Evolutionary conservation across 257 asterid species (phyloP).

Genomic region (Paulownia fortunei): DNA sequence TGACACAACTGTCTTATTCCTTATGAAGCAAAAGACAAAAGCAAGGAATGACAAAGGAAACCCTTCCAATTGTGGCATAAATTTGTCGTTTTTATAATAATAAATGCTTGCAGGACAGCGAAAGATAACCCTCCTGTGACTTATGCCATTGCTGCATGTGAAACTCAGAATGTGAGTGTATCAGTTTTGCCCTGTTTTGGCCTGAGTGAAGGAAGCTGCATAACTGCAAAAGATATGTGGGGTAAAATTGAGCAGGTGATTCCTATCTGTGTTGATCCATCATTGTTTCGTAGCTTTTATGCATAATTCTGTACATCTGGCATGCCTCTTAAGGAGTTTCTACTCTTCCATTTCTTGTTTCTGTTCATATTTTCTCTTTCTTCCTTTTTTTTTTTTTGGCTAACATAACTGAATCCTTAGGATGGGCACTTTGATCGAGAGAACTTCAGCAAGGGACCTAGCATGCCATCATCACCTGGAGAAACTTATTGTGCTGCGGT

Average conservation of each 20-base stretch:
- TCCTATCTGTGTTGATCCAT: background rate
- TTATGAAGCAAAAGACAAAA: too few species aligned
- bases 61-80: too few species aligned
- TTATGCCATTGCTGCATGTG: constrained; percentile 93
- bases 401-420: constrained; percentile 45
- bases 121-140: constrained; percentile 93
- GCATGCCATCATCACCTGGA: constrained; percentile 91
- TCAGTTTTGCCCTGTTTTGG: constrained; percentile 96
- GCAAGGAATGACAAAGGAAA: too few species aligned
- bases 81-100: background rate
- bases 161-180: constrained; percentile 93
- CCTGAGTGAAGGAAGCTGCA: constrained; percentile 74
- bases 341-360: background rate
- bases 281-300: background rate
- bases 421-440: constrained; percentile 93
- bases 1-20: too few species aligned
- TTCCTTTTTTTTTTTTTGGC: constrained; percentile 10
- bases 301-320: background rate
- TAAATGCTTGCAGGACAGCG: constrained; percentile 74
- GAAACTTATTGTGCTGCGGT: constrained; percentile 97
- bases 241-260: constrained; percentile 85
- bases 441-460: constrained; percentile 73
- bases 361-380: too few species aligned
- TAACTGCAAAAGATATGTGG: constrained; percentile 98
- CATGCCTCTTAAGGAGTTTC: background rate